Evolutionary conservation across 495 filamentous ascomycete species (phyloP).

Genomic region (Penicillium waksmanii): DNA sequence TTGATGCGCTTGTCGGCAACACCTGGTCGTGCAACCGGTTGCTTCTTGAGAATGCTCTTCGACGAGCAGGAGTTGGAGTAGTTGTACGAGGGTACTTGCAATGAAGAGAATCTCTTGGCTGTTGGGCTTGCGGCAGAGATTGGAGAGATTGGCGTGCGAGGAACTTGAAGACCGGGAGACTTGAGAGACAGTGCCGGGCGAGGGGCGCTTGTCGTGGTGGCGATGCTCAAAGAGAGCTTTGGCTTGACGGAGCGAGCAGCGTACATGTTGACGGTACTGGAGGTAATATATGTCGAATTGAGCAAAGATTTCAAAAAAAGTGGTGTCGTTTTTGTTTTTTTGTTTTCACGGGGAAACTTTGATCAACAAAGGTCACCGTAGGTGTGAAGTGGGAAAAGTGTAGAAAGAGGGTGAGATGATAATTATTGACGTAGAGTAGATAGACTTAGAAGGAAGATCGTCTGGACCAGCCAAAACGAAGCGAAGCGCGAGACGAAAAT

Average conservation of each 20-base stretch:
- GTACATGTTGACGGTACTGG: slow-evolving; percentile 43
- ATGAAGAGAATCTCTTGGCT: slow-evolving; percentile 45
- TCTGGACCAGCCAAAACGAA: slow-evolving; percentile 51
- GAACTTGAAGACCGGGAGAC: slow-evolving; percentile 40
- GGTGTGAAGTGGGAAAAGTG: neutral
- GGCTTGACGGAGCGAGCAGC: slow-evolving; percentile 43
- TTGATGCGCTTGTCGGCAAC: slow-evolving; percentile 47
- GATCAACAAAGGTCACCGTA: slow-evolving; percentile 43
- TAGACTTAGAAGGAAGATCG: slow-evolving; percentile 27
- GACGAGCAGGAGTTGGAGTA: slow-evolving; percentile 52
- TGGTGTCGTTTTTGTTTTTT: neutral
- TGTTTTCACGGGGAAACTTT: slow-evolving; percentile 22
- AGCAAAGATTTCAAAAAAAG: slow-evolving; percentile 2
- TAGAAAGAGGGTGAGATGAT: slow-evolving; percentile 29
- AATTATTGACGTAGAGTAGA: slow-evolving; percentile 40
- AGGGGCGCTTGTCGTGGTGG: slow-evolving; percentile 40
- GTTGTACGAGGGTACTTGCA: slow-evolving; percentile 46
- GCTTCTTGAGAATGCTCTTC: slow-evolving; percentile 59
- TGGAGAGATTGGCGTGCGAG: slow-evolving; percentile 52
- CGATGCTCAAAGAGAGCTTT: slow-evolving; percentile 54
- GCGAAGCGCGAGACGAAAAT: slow-evolving; percentile 41
- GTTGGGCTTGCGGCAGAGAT: slow-evolving; percentile 44
- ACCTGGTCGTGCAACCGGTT: slow-evolving; percentile 17
- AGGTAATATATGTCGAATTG: neutral
- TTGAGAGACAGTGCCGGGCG: slow-evolving; percentile 47